Conservation (phyloP, 202 grass and related monocot species). For the Schoenoplectus tabernaemontani region DNA sequence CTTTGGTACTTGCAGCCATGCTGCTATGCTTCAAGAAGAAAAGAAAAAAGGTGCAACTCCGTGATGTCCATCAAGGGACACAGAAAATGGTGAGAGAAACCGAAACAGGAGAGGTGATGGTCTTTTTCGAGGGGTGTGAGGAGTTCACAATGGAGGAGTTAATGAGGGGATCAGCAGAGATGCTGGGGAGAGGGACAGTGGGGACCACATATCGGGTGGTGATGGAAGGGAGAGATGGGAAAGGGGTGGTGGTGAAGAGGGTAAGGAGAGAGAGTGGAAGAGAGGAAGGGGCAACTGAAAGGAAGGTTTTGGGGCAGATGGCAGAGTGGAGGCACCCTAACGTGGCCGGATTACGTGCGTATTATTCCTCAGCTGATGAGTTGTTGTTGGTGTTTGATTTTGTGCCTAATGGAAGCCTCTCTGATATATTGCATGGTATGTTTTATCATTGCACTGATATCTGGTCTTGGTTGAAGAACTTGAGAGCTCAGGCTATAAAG, state of each 20-base stretch:
- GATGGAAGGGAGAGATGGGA: conserved; percentile 30
- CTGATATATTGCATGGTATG: conserved; percentile 41
- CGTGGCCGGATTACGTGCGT: conserved; percentile 48
- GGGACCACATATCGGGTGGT: conserved; percentile 71
- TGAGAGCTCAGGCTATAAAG: no score
- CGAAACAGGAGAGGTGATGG: conserved; percentile 34
- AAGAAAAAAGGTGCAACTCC: conserved; percentile 14
- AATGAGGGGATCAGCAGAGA: conserved; percentile 81
- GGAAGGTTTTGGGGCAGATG: conserved; percentile 53
- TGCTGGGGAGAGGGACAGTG: conserved; percentile 60
- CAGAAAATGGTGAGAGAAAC: background rate
- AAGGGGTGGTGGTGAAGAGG: conserved; percentile 74
- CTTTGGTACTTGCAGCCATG: conserved; percentile 23
- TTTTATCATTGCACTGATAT: background rate
- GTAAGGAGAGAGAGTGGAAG: conserved; percentile 39
- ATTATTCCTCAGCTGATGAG: conserved; percentile 55
- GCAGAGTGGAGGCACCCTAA: conserved; percentile 70
- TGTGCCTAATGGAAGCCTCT: conserved; percentile 62
- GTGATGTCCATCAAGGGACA: background rate
- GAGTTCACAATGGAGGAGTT: conserved; percentile 54
- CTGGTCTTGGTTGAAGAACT: no score
- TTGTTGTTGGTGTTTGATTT: conserved; percentile 81
- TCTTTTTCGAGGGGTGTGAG: conserved; percentile 61
- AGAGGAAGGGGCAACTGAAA: conserved; percentile 35
- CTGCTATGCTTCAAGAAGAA: conserved; percentile 27